Evolutionary conservation across 2,329 filamentous ascomycete genomes (phyloP).

Genomic region (Aspergillus awamori): DNA sequence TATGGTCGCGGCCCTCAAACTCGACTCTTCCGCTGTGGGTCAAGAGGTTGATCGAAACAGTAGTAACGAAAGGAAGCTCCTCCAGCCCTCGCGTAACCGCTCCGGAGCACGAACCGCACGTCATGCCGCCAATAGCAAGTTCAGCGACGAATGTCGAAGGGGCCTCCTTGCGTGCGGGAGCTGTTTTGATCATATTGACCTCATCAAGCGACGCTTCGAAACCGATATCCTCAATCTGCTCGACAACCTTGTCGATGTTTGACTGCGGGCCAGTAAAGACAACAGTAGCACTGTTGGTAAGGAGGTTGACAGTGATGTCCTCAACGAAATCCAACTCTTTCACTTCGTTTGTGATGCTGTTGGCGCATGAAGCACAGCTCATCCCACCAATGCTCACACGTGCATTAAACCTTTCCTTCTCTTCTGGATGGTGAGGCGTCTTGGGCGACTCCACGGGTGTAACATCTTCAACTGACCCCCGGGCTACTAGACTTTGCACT

Average conservation of each 20-base stretch:
- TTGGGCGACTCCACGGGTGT: slow-evolving; percentile 5
- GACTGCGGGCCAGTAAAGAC: slow-evolving; percentile 56
- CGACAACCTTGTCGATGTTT: slow-evolving; percentile 49
- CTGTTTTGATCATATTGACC: slow-evolving; percentile 23
- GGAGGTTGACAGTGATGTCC: slow-evolving; percentile 63
- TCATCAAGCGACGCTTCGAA: slow-evolving; percentile 51
- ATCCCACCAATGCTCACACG: slow-evolving; percentile 65
- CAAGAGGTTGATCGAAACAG: slow-evolving; percentile 55
- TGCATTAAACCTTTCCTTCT: slow-evolving; percentile 29
- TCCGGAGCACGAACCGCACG: slow-evolving; percentile 59
- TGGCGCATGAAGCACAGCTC: slow-evolving; percentile 72
- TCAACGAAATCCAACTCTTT: slow-evolving; percentile 61
- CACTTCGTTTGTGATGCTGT: slow-evolving; percentile 63
- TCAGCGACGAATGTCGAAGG: slow-evolving; percentile 43
- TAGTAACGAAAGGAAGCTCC: slow-evolving; percentile 49
- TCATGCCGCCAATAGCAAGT: slow-evolving; percentile 60
- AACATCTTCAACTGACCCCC: background rate
- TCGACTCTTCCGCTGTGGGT: slow-evolving; percentile 54
- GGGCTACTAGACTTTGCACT: slow-evolving; percentile 10
- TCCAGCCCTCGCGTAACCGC: slow-evolving; percentile 53
- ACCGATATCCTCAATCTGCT: slow-evolving; percentile 55
- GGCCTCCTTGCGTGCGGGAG: slow-evolving; percentile 11
- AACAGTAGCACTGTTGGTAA: slow-evolving; percentile 68
- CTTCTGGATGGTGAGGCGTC: background rate
- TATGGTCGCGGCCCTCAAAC: slow-evolving; percentile 52